Percentiles rank a stretch among this genome's conserved stretches.
Conservation (phyloP, 1,284 basidiomycete species). For the Ustilago crameri region DNA sequence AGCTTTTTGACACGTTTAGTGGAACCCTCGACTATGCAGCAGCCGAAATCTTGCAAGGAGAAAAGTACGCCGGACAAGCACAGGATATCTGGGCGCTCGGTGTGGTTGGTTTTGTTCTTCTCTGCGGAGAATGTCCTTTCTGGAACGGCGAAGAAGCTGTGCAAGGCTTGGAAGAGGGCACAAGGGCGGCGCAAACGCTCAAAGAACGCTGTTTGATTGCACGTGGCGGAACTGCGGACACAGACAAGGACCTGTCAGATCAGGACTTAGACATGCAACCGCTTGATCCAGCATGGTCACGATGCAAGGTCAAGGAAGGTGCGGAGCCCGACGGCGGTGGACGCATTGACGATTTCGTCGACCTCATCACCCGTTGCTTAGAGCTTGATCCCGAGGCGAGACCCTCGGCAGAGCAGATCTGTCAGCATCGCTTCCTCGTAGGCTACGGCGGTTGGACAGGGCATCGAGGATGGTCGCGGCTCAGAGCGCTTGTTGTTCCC, state of each 20-base stretch:
- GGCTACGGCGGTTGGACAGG: slow-evolving; percentile 72
- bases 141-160: slow-evolving; percentile 71
- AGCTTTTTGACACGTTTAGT: slow-evolving; percentile 95
- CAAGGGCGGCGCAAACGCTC: slow-evolving; percentile 57
- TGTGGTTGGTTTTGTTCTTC: slow-evolving; percentile 94
- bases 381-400: slow-evolving; percentile 72
- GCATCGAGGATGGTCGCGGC: slow-evolving; percentile 60
- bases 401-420: slow-evolving; percentile 83
- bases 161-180: slow-evolving; percentile 57
- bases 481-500: slow-evolving; percentile 23
- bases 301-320: slow-evolving; percentile 35
- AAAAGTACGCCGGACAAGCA: slow-evolving; percentile 92
- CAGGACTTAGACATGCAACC: slow-evolving; percentile 23
- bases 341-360: slow-evolving; percentile 81
- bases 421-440: slow-evolving; percentile 80
- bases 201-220: slow-evolving; percentile 53
- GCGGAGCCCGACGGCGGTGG: slow-evolving; percentile 76
- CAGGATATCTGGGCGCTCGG: slow-evolving; percentile 99
- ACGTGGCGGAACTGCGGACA: slow-evolving; percentile 29
- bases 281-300: slow-evolving; percentile 37
- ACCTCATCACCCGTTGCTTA: slow-evolving; percentile 81
- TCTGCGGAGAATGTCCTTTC: slow-evolving; percentile 90
- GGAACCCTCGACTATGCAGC: slow-evolving; percentile 88
- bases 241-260: slow-evolving; percentile 18
- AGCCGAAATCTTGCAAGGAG: slow-evolving; percentile 93